Percentiles rank a stretch among this genome's conserved stretches.
Conservation (phyloP, 2,329 filamentous ascomycete genomes). For the Phialocephala subalpina region DNA sequence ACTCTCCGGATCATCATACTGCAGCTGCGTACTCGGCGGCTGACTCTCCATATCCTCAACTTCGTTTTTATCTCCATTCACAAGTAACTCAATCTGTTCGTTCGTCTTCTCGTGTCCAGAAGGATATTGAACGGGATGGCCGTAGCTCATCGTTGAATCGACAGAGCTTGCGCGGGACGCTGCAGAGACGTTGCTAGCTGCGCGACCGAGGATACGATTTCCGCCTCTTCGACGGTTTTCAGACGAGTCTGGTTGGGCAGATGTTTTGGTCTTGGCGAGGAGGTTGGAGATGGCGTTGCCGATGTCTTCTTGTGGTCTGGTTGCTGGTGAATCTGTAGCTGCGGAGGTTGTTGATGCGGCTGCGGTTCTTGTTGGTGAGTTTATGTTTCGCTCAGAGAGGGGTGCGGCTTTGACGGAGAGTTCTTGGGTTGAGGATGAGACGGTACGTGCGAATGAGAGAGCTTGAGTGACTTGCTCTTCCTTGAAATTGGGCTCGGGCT, state of each 20-base stretch:
- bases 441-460: slow-evolving; percentile 12
- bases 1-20: slow-evolving; percentile 44
- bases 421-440: slow-evolving; percentile 28
- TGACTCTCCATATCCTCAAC: slow-evolving; percentile 32
- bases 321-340: slow-evolving; percentile 29
- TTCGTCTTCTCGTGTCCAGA: slow-evolving; percentile 26
- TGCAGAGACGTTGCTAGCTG: slow-evolving; percentile 64
- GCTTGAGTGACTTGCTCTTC: slow-evolving; percentile 19
- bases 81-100: slow-evolving; percentile 36
- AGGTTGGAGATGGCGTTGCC: slow-evolving; percentile 41
- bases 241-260: slow-evolving; percentile 27
- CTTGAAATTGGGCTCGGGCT: slow-evolving; percentile 20
- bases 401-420: slow-evolving; percentile 32
- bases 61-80: slow-evolving; percentile 31
- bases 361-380: slow-evolving; percentile 38
- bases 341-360: slow-evolving; percentile 35
- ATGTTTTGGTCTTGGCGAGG: slow-evolving; percentile 42
- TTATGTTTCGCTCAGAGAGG: slow-evolving; percentile 43
- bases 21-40: slow-evolving; percentile 40
- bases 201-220: slow-evolving; percentile 60
- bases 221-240: slow-evolving; percentile 41
- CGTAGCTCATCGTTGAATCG: slow-evolving; percentile 47
- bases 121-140: slow-evolving; percentile 39
- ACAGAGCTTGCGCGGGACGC: slow-evolving; percentile 51
- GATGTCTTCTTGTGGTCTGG: slow-evolving; percentile 34